phyloP scores from a whole-genome alignment of 768 basidiomycete genomes.

The Suillus clintonianus region DNA sequence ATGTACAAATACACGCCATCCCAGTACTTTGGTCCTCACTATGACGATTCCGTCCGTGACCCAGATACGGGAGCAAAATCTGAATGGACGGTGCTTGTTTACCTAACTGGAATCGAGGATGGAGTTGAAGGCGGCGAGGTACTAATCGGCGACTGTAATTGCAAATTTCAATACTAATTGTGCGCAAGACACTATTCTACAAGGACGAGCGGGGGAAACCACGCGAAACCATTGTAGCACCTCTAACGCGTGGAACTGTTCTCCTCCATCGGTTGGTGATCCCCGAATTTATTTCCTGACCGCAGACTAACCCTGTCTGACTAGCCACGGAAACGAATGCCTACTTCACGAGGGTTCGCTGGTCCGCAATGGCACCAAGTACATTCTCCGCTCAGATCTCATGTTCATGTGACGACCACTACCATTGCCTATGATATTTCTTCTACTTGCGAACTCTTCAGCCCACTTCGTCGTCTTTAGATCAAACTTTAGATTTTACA shows the following conservation, averaged over 20 bases:
- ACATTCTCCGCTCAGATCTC: slow-evolving; percentile 70
- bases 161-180: neutral
- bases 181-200: slow-evolving; percentile 68
- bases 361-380: slow-evolving; percentile 63
- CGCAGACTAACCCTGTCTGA: slow-evolving; percentile 9
- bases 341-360: slow-evolving; percentile 71
- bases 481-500: neutral
- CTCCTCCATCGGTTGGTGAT: slow-evolving; percentile 61
- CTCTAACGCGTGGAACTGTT: slow-evolving; percentile 61
- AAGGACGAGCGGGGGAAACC: slow-evolving; percentile 52
- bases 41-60: slow-evolving; percentile 71
- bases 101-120: slow-evolving; percentile 71
- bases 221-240: slow-evolving; percentile 49
- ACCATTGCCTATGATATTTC: neutral
- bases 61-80: slow-evolving; percentile 59
- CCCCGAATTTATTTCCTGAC: neutral
- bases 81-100: slow-evolving; percentile 79
- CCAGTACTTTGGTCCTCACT: slow-evolving; percentile 75
- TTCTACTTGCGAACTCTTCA: too few relatives aligned
- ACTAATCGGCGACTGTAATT: slow-evolving; percentile 1
- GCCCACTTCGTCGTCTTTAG: neutral
- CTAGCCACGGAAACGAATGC: slow-evolving; percentile 71
- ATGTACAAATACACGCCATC: slow-evolving; percentile 66
- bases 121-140: slow-evolving; percentile 75
- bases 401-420: slow-evolving; percentile 50